Evolutionary conservation across 2,329 filamentous ascomycete genomes (phyloP).

Genomic region (Hymenoscyphus fraxineus): DNA sequence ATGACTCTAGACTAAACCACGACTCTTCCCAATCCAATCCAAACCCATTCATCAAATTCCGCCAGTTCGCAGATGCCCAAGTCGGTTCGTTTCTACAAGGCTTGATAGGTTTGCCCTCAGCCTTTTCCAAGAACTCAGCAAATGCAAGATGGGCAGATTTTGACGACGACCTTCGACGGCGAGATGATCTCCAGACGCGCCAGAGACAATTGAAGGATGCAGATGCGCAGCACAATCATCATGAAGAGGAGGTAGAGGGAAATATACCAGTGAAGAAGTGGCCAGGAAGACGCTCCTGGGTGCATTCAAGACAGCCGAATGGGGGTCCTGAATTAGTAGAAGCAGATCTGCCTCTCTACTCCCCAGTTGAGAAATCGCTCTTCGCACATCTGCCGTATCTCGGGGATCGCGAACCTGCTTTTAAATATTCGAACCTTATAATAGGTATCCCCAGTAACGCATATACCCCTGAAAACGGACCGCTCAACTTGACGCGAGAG

Average conservation of each 20-base stretch:
- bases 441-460: slow-evolving; percentile 65
- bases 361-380: slow-evolving; percentile 24
- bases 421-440: slow-evolving; percentile 48
- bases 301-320: neutral
- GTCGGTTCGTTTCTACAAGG: slow-evolving; percentile 34
- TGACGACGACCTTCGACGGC: slow-evolving; percentile 28
- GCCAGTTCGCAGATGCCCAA: slow-evolving; percentile 31
- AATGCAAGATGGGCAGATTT: slow-evolving; percentile 28
- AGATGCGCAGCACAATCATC: slow-evolving; percentile 11
- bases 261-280: slow-evolving; percentile 19
- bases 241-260: slow-evolving; percentile 9
- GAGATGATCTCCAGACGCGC: slow-evolving; percentile 28
- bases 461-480: slow-evolving; percentile 6
- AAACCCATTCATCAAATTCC: slow-evolving; percentile 34
- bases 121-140: slow-evolving; percentile 25
- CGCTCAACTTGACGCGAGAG: slow-evolving; percentile 7
- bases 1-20: slow-evolving; percentile 14
- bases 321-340: slow-evolving; percentile 11
- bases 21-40: slow-evolving; percentile 18
- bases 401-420: slow-evolving; percentile 43
- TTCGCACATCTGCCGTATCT: slow-evolving; percentile 21
- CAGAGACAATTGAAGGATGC: slow-evolving; percentile 25
- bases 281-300: neutral
- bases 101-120: slow-evolving; percentile 33
- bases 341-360: slow-evolving; percentile 30